phyloP scores from a whole-genome alignment of 2,329 filamentous ascomycete genomes.

The Colletotrichum kahawae region DNA sequence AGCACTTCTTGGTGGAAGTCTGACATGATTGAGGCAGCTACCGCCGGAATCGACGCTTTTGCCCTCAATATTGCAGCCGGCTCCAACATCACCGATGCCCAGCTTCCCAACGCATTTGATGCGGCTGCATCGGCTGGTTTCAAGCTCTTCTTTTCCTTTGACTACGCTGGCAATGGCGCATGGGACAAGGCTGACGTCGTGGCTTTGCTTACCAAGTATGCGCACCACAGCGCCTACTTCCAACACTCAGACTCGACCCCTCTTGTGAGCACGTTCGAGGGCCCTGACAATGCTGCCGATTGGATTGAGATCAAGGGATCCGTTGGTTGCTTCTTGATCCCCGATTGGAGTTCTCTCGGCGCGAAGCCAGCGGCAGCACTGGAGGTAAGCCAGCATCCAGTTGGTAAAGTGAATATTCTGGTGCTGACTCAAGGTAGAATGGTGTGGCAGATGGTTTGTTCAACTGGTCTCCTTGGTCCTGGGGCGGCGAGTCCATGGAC shows the following conservation, averaged over 20 bases:
- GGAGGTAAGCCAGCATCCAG: background rate
- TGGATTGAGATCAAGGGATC: background rate
- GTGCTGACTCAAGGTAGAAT: background rate
- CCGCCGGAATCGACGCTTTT: background rate
- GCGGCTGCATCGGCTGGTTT: background rate
- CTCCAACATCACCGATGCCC: background rate
- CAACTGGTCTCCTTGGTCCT: background rate
- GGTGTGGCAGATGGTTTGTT: background rate
- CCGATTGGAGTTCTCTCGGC: background rate
- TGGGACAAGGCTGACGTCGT: background rate
- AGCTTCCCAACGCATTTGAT: background rate
- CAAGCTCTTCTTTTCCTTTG: background rate
- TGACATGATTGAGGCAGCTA: background rate
- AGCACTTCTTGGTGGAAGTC: background rate
- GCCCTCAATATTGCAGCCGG: background rate
- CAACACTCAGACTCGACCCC: background rate
- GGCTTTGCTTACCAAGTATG: background rate
- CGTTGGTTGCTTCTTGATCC: background rate
- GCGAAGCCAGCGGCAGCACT: background rate
- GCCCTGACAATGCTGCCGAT: background rate
- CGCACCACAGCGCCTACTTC: background rate
- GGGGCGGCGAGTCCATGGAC: background rate
- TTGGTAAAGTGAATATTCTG: background rate
- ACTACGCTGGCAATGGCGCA: background rate
- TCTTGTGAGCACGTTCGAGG: background rate